These are phyloP conservation scores for Dysphania ambrosioides DNA, from an alignment of 148 eudicot species.

Conservation along the genomic window DNA sequence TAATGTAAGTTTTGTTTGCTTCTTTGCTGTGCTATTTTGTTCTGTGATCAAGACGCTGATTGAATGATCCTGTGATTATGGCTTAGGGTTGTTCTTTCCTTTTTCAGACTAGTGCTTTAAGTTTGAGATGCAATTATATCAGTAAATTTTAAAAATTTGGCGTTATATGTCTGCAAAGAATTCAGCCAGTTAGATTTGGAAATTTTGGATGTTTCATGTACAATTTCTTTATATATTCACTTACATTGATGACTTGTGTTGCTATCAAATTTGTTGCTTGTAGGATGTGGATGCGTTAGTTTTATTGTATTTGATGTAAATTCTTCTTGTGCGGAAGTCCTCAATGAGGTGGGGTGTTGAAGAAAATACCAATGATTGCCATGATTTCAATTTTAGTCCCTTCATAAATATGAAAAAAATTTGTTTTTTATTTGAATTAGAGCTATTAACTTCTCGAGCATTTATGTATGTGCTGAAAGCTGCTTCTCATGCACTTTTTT, in stretches of 20 bases:
- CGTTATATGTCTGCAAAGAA: background rate
- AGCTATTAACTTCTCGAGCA: background rate
- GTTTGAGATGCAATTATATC: background rate
- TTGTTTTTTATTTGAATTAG: too few species aligned
- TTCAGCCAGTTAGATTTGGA: background rate
- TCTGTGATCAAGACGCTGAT: conserved; percentile 7
- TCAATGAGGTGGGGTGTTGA: background rate
- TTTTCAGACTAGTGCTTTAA: background rate
- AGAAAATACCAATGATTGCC: background rate
- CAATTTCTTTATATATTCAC: too few species aligned
- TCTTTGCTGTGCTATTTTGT: background rate
- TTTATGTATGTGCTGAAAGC: conserved; percentile 2
- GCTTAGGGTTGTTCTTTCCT: background rate
- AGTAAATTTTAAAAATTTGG: background rate
- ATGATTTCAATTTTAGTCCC: background rate
- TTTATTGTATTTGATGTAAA: too few species aligned
- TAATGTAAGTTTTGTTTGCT: conserved; percentile 7
- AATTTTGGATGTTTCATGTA: background rate
- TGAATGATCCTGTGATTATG: background rate
- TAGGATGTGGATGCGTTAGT: background rate
- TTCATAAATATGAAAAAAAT: background rate
- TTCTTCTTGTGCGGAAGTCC: too few species aligned
- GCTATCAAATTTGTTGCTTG: background rate
- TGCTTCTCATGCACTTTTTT: background rate
- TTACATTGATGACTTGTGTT: too few species aligned